Evolutionary conservation across 2,329 filamentous ascomycete genomes (phyloP).

Genomic region (Oidium heveae): DNA sequence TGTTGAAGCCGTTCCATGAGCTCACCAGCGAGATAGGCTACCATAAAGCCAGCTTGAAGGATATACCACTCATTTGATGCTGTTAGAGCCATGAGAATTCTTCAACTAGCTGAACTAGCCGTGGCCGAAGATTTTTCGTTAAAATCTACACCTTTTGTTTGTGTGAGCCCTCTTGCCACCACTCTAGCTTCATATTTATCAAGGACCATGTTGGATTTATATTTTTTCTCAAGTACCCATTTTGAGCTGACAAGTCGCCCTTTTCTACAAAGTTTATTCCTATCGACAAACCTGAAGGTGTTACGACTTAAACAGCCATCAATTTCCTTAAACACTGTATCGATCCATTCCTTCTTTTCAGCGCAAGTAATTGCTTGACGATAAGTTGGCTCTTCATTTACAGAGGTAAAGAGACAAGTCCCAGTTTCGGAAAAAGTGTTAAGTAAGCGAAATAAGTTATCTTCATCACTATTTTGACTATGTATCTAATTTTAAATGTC

Average conservation of each 20-base stretch:
- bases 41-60: background rate
- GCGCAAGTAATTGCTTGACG: background rate
- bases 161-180: background rate
- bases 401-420: too few relatives aligned
- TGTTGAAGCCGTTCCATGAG: too few relatives aligned
- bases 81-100: background rate
- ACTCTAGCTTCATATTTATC: background rate
- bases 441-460: too few relatives aligned
- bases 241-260: background rate
- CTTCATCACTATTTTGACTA: too few relatives aligned
- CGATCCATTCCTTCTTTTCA: background rate
- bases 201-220: background rate
- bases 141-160: background rate
- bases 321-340: background rate
- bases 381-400: too few relatives aligned
- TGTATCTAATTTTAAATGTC: too few relatives aligned
- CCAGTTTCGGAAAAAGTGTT: too few relatives aligned
- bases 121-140: background rate
- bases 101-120: background rate
- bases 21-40: background rate
- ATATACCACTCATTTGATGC: background rate
- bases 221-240: background rate
- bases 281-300: background rate
- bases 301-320: background rate
- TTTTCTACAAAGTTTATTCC: background rate